Conservation (phyloP, 208 protist species). For the Novymonas esmeraldas region DNA sequence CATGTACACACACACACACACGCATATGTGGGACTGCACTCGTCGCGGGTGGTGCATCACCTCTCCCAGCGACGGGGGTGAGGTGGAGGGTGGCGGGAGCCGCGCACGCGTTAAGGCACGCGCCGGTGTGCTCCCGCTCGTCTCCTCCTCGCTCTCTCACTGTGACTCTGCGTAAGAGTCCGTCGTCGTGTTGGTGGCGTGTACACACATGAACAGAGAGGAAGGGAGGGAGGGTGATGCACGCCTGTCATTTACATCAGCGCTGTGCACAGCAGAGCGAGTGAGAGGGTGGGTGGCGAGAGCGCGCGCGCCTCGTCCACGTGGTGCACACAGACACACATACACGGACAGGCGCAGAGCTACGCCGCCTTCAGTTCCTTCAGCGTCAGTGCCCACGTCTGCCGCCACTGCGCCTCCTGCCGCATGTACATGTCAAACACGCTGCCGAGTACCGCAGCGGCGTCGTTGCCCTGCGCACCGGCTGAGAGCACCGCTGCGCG, state of each 20-base stretch:
- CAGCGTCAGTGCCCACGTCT: conserved; percentile 67
- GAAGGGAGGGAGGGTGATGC: background rate
- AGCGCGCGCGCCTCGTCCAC: too few relatives aligned
- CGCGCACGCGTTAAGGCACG: too few relatives aligned
- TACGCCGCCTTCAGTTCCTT: conserved; percentile 32
- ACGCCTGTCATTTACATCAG: background rate
- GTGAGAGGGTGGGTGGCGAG: too few relatives aligned
- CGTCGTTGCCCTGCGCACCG: conserved; percentile 37
- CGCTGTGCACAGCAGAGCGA: too few relatives aligned
- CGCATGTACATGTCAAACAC: conserved; percentile 58
- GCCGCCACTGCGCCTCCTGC: conserved; percentile 55
- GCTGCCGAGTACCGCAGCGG: conserved; percentile 41
- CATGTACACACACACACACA: background rate
- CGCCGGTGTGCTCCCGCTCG: too few relatives aligned
- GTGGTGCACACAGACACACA: too few relatives aligned
- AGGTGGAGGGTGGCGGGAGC: too few relatives aligned
- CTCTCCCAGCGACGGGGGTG: too few relatives aligned
- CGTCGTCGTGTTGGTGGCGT: background rate
- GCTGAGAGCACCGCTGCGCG: conserved; percentile 56
- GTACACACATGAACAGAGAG: background rate
- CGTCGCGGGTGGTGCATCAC: too few relatives aligned
- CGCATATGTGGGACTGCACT: too few relatives aligned
- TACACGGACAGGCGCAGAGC: too few relatives aligned
- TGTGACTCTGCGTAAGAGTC: too few relatives aligned
- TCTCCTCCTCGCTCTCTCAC: background rate